Evolutionary conservation across 805 yeast species (phyloP).

Genomic region (Debaryomyces hansenii): DNA sequence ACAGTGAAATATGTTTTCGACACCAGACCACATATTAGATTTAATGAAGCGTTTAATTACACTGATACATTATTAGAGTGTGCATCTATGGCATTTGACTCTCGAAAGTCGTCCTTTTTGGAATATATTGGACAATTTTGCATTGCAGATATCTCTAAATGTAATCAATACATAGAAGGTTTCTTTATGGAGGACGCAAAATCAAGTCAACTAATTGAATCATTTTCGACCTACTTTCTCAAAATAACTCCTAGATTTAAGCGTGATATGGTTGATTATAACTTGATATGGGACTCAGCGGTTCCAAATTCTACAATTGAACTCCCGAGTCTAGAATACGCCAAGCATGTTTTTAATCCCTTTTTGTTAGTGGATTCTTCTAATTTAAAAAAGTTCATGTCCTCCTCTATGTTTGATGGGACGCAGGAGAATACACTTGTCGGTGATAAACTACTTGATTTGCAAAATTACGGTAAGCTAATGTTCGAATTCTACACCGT

Average conservation of each 20-base stretch:
- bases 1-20: constrained; percentile 3
- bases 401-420: neutral
- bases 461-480: constrained; percentile 6
- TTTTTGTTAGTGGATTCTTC: neutral
- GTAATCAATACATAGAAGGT: neutral
- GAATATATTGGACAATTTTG: constrained; percentile 4
- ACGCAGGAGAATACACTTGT: neutral
- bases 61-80: neutral
- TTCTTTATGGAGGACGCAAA: neutral
- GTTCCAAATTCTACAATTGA: constrained; percentile 1
- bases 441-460: constrained; percentile 1
- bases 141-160: neutral
- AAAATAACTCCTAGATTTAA: constrained; percentile 1
- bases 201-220: neutral
- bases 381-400: neutral
- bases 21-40: constrained; percentile 2
- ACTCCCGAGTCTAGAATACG: constrained; percentile 1
- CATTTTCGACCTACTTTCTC: neutral
- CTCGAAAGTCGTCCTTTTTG: neutral
- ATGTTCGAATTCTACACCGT: constrained; percentile 7
- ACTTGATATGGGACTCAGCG: neutral
- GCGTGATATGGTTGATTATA: neutral
- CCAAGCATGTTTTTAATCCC: constrained; percentile 1
- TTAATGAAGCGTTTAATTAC: constrained; percentile 1
- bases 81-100: neutral